phyloP scores from a whole-genome alignment of 1,139 yeast genomes.

The Yamadazyma conglobata region DNA sequence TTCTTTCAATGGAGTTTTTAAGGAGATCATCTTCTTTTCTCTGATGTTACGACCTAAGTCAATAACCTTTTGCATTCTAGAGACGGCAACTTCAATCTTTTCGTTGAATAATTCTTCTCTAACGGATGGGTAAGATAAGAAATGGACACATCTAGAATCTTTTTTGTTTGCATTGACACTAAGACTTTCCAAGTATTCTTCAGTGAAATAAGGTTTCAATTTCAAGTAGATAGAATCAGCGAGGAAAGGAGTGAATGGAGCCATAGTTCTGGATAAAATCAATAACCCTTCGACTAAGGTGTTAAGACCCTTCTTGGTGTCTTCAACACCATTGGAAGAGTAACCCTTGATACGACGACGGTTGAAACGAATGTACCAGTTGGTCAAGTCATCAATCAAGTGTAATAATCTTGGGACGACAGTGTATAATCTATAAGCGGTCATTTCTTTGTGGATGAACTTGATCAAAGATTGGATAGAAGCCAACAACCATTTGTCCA shows the following conservation, averaged over 20 bases:
- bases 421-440: constrained; percentile 82
- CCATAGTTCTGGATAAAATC: constrained; percentile 92
- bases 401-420: constrained; percentile 90
- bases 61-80: constrained; percentile 95
- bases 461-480: constrained; percentile 86
- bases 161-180: constrained; percentile 37
- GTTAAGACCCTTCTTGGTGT: constrained; percentile 82
- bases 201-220: constrained; percentile 59
- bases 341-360: constrained; percentile 95
- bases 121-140: constrained; percentile 84
- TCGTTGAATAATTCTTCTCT: constrained; percentile 79
- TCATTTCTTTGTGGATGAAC: constrained; percentile 87
- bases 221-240: constrained; percentile 86
- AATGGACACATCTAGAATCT: constrained; percentile 86
- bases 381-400: constrained; percentile 91
- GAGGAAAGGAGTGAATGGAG: constrained; percentile 97
- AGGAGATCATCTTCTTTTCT: constrained; percentile 89
- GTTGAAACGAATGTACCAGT: constrained; percentile 98
- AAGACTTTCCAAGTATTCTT: constrained; percentile 45
- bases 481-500: constrained; percentile 97
- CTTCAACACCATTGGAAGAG: constrained; percentile 70
- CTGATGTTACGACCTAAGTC: constrained; percentile 95
- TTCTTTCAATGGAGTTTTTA: constrained; percentile 91
- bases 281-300: constrained; percentile 87
- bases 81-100: constrained; percentile 75